phyloP scores from a whole-genome alignment of 768 basidiomycete species.

The Pleurotus giganteus region DNA sequence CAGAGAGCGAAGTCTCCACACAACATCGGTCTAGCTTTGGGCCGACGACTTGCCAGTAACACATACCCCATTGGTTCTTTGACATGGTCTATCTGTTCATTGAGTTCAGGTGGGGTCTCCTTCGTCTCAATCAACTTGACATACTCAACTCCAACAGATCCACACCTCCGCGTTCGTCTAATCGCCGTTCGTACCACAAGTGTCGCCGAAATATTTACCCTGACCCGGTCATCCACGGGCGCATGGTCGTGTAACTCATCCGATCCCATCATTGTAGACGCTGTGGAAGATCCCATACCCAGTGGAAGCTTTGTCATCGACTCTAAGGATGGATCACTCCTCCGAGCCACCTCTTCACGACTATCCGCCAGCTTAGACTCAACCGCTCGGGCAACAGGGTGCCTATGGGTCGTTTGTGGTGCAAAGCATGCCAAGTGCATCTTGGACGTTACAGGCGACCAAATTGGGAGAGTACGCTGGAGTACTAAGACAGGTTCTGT shows the following conservation, averaged over 20 bases:
- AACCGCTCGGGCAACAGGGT: conserved; percentile 20
- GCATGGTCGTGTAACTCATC: conserved; percentile 32
- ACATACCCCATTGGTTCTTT: conserved; percentile 49
- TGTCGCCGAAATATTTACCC: conserved; percentile 53
- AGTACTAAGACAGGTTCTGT: conserved; percentile 48
- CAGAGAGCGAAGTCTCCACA: conserved; percentile 39
- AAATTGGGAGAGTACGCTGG: conserved; percentile 68
- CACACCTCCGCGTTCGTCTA: conserved; percentile 52
- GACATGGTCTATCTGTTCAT: conserved; percentile 62
- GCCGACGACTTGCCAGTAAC: conserved; percentile 32
- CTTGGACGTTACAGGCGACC: conserved; percentile 62
- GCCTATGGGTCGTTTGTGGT: conserved; percentile 49
- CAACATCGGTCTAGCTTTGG: conserved; percentile 28
- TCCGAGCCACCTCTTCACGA: background rate
- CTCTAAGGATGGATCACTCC: conserved; percentile 42
- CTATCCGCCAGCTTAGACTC: conserved; percentile 15
- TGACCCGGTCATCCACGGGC: conserved; percentile 34
- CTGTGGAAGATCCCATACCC: conserved; percentile 42
- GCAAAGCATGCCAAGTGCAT: conserved; percentile 55
- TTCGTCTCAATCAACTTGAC: background rate
- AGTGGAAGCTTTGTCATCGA: conserved; percentile 55
- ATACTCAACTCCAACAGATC: conserved; percentile 29
- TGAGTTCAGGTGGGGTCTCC: conserved; percentile 45
- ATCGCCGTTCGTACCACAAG: conserved; percentile 62
- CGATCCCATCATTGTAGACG: conserved; percentile 35